Base-by-base conservation (phyloP, 2,329 filamentous ascomycete genomes). In the Chaetomiaceae sp. region DNA sequence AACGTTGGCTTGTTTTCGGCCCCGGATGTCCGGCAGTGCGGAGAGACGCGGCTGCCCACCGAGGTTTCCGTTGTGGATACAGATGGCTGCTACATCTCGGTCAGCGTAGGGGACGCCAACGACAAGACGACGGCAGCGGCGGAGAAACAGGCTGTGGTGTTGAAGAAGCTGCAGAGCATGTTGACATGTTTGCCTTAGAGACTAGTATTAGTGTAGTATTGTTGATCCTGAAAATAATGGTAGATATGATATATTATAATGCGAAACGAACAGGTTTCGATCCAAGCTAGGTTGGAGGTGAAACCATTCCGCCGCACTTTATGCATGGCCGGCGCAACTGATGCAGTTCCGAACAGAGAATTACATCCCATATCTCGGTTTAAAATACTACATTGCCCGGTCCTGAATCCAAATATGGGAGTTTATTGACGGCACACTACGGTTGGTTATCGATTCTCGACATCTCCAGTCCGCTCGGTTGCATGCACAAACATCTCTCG, bases 71-170 rank as follows among this genome's bases (percentile, higher is more conserved):
- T 87, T 0, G 68, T 78, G 3, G 59, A 71, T 2, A 68, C 71
- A 2, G 69, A 66, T 1, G 80, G 78, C 0, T 89, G 85, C 63
- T 81, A 76, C 65, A 78, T 80, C 16, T 80, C 81, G 36, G 73
- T 89, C 40, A 87, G 82, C 57, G 77, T 86, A 4, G 85, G 80
- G 0, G 71, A 80, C 60, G 78, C 82, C 10, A 68, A 65, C 2
- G 77, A 81, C 53, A 87, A 87, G 76, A 74, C 73, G 1, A 85
- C 84, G 46, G 79, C 77, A 0, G 65, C 74, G 54, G 74, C 74
- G 37, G 75, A 70, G 2, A 65, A 71, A 62, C 81, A 85, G 70
- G 70, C 65, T 3, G 64, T 71, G 21, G 79, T 84, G 40, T 52
- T 78, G 58, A 64, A 74, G 16, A 82, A 78, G 66, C 60, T 85